Percentiles rank a stretch among this genome's conserved stretches.
Conservation (phyloP, 345 rosid genomes). For the Brassica cretica region DNA sequence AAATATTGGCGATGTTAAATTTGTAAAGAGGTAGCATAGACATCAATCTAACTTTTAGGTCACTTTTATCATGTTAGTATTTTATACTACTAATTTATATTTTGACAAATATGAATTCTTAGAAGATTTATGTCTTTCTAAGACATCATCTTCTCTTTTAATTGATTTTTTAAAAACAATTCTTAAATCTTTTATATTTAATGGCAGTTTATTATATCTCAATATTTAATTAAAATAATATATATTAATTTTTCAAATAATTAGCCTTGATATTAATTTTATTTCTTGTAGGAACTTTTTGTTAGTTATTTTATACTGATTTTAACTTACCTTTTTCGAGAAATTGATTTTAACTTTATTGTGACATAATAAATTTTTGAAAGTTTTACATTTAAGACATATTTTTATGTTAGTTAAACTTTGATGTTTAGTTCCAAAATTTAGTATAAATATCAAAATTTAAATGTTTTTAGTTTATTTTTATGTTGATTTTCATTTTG, state of each 20-base stretch:
- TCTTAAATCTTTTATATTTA: too few relatives aligned
- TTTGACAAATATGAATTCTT: not conserved
- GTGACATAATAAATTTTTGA: not conserved
- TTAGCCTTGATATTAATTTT: not conserved
- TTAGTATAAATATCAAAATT: not conserved
- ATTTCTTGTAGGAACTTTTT: not conserved
- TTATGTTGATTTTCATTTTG: not conserved
- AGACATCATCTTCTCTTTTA: not conserved
- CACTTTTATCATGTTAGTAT: not conserved
- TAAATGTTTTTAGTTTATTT: too few relatives aligned
- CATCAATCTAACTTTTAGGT: not conserved
- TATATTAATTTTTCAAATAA: too few relatives aligned
- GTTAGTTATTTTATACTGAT: not conserved
- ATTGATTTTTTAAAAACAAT: too few relatives aligned
- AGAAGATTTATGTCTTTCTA: not conserved
- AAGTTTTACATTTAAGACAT: not conserved
- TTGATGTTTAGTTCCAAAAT: not conserved
- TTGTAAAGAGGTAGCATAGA: not conserved
- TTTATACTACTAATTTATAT: not conserved
- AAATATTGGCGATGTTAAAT: not conserved
- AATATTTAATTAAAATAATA: too few relatives aligned
- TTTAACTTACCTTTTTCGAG: not conserved
- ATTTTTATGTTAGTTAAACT: too few relatives aligned
- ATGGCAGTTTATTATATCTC: not conserved
- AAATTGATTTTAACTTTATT: not conserved